Base-by-base conservation (phyloP, 768 basidiomycete genomes). In the Lentinula sp. region DNA sequence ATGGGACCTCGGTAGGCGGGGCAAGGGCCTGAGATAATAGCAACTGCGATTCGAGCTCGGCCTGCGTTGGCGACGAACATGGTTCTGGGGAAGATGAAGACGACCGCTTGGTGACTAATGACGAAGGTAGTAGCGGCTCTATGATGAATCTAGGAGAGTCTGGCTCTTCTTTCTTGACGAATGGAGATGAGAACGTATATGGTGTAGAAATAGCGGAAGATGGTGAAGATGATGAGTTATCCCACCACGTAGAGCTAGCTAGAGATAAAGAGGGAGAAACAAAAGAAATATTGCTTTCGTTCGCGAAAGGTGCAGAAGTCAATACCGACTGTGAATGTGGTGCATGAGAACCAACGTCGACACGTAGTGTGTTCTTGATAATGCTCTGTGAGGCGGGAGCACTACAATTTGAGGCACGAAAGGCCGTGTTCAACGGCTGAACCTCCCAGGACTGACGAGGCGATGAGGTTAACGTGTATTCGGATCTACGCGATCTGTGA, bases 1-100 rank as follows among this genome's bases (percentile, higher is more conserved):
- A 79, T 7, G 90, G 88, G 1, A 90, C 88, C 67, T 85, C 83
- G 37, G 81, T 83, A 1, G 83, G 85, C 0, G 83, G 83, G 0
- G 81, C 81, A 55, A 80, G 73, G 0, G 76, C 71, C 64, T 74
- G 81, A 64, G 60, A 73, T 62, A 69, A 66, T 63, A 65, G 66
- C 64, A 23, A 37, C 28, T 48, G 48, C 10, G 43, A 13, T 9
- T 62, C 61, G n/a, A 46, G 50, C 32, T 61, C 60, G 15, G 35
- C 42, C 41, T 32, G 41, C n/a, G 43, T 60, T 4, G 45, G 43
- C 10, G 42, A 42, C 12, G 53, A 41, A 16, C 16, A 50, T 49
- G 58, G 41, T 23, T 43, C 37, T n/a, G 58, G 45, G 18, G 58
- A 51, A 2, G 58, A 59, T 28, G 39, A 36, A 54, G 62, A 23